A percentile compares a stretch with the other conserved stretches of the same genome.
Conservation (phyloP, 306 rosid genomes). For the Phaseolus lunatus region DNA sequence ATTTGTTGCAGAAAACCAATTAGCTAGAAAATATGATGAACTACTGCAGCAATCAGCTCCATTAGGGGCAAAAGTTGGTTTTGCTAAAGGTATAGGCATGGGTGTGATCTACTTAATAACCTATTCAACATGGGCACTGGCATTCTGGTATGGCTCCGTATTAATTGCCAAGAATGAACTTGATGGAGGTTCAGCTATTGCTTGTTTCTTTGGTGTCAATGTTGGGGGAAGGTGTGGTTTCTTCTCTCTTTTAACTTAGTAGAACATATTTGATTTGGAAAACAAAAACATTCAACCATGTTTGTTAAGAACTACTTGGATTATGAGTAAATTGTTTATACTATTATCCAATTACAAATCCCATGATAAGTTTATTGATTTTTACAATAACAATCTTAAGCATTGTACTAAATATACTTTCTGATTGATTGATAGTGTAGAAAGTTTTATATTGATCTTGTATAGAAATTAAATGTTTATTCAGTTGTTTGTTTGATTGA, state of each 20-base stretch:
- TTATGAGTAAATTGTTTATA: neutral
- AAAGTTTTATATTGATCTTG: neutral
- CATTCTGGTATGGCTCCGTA: conserved; percentile 84
- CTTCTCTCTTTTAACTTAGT: conserved; percentile 10
- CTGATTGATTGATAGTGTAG: neutral
- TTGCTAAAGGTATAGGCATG: conserved; percentile 87
- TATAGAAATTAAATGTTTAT: neutral
- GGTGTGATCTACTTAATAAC: conserved; percentile 85
- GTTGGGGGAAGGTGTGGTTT: conserved; percentile 79
- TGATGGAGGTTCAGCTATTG: conserved; percentile 82
- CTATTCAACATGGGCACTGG: conserved; percentile 93
- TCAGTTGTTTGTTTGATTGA: neutral
- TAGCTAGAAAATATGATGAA: conserved; percentile 63
- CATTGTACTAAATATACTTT: neutral
- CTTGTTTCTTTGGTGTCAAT: conserved; percentile 93
- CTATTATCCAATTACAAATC: too few relatives aligned
- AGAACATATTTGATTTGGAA: conserved; percentile 23
- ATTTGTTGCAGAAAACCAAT: conserved; percentile 78
- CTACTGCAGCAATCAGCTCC: conserved; percentile 68
- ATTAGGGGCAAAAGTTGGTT: conserved; percentile 75
- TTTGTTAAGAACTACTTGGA: neutral
- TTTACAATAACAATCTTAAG: neutral
- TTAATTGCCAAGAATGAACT: conserved; percentile 66
- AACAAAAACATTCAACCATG: neutral
- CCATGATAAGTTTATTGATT: neutral